phyloP scores from a whole-genome alignment of 257 asterid genomes.

The Nyctanthes arbortristis region DNA sequence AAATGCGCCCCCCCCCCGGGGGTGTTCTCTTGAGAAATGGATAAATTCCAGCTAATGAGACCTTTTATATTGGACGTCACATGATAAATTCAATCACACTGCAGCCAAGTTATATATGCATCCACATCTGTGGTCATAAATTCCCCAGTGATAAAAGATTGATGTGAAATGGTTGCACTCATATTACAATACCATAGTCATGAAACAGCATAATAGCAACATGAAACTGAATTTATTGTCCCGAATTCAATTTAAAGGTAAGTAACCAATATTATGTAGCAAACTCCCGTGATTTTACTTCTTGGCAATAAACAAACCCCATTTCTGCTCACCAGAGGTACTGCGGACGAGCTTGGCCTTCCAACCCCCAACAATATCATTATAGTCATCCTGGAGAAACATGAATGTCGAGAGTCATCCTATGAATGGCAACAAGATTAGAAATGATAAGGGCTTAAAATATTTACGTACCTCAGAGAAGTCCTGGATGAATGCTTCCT shows the following conservation, averaged over 20 bases:
- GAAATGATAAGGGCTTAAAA: background rate
- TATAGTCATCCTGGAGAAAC: slow-evolving; percentile 42
- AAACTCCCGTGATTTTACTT: slow-evolving; percentile 35
- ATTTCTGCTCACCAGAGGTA: slow-evolving; percentile 89
- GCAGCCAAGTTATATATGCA: no score
- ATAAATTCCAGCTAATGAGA: no score
- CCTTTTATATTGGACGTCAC: background rate
- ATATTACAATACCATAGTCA: slow-evolving; percentile 3
- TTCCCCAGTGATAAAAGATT: no score
- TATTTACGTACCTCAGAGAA: slow-evolving; percentile 70
- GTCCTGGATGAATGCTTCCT: slow-evolving; percentile 64
- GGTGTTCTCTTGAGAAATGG: no score
- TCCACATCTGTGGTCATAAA: no score
- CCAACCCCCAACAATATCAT: slow-evolving; percentile 87
- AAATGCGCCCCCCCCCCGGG: no score
- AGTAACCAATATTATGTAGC: background rate
- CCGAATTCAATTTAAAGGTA: slow-evolving; percentile 9
- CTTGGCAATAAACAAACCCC: slow-evolving; percentile 92
- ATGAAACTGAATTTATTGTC: background rate
- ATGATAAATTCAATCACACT: no score
- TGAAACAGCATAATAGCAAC: slow-evolving; percentile 3
- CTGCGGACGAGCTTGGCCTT: slow-evolving; percentile 73
- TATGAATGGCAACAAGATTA: background rate
- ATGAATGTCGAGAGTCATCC: background rate
- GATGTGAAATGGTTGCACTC: background rate